Evolutionary conservation across 441 rosid species (phyloP).

Genomic region (Populus hybrid): DNA sequence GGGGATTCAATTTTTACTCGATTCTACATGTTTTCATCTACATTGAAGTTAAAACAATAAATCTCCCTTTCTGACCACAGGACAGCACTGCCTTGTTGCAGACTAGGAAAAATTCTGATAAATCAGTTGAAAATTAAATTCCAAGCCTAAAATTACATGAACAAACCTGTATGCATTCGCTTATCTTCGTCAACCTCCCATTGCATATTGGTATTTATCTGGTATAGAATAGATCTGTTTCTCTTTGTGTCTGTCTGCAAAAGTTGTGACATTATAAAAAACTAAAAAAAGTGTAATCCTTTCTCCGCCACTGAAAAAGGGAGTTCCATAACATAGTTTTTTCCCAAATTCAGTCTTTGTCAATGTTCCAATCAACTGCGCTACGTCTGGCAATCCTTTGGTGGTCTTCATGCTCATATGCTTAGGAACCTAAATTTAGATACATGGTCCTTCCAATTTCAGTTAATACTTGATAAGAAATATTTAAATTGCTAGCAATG

Average conservation of each 20-base stretch:
- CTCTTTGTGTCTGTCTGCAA: no score
- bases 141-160: not conserved
- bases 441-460: not conserved
- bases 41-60: constrained; percentile 8
- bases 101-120: not conserved
- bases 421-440: not conserved
- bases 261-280: no score
- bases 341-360: not conserved
- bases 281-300: no score
- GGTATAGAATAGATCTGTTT: no score
- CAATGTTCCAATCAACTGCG: not conserved
- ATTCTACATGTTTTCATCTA: constrained; percentile 12
- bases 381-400: not conserved
- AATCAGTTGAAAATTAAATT: not conserved
- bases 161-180: not conserved
- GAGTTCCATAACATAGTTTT: no score
- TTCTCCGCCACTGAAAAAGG: no score
- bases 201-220: no score
- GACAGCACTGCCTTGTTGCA: not conserved
- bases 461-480: not conserved
- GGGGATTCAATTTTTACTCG: constrained; percentile 18
- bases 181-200: no score
- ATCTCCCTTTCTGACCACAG: not conserved
- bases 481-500: not conserved
- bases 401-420: not conserved